A percentile compares a stretch with the other conserved stretches of the same genome.
These are phyloP conservation scores for Talaromyces thailandensis DNA, from an alignment of 495 filamentous ascomycete species.

Conservation along the genomic window DNA sequence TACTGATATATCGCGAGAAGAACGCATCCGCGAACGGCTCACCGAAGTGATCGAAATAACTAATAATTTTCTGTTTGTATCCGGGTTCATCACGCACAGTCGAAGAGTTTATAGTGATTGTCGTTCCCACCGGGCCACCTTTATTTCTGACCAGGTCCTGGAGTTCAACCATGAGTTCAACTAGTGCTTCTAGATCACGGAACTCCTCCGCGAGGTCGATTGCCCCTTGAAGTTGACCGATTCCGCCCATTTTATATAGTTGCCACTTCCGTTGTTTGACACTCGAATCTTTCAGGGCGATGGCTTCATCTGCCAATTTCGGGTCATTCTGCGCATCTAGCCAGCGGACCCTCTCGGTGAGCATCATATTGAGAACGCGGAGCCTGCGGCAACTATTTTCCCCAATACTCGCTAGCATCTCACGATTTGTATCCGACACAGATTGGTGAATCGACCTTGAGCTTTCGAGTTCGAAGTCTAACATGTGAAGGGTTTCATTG, in stretches of 20 bases:
- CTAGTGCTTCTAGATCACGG: constrained; percentile 58
- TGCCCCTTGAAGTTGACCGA: constrained; percentile 57
- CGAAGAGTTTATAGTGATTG: neutral
- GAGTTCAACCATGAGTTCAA: constrained; percentile 47
- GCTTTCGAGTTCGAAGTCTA: constrained; percentile 36
- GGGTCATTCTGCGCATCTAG: constrained; percentile 39
- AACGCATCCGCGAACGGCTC: constrained; percentile 69
- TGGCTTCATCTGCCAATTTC: constrained; percentile 32
- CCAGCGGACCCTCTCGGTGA: constrained; percentile 57
- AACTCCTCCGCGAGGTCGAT: constrained; percentile 68
- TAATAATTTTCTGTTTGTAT: constrained; percentile 37
- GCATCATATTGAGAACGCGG: constrained; percentile 47
- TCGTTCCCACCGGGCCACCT: neutral
- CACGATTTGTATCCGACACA: constrained; percentile 18
- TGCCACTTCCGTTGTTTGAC: constrained; percentile 46
- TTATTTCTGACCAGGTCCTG: constrained; percentile 26
- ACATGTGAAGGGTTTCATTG: constrained; percentile 40
- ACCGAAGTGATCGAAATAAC: constrained; percentile 68
- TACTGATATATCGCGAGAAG: constrained; percentile 64
- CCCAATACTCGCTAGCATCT: constrained; percentile 37
- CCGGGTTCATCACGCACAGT: constrained; percentile 10
- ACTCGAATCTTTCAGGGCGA: constrained; percentile 38
- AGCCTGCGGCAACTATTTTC: constrained; percentile 46
- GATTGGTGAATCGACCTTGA: constrained; percentile 31
- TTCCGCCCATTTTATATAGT: constrained; percentile 55